Conservation (phyloP, 768 basidiomycete genomes). For the Tephrocybe sp. region DNA sequence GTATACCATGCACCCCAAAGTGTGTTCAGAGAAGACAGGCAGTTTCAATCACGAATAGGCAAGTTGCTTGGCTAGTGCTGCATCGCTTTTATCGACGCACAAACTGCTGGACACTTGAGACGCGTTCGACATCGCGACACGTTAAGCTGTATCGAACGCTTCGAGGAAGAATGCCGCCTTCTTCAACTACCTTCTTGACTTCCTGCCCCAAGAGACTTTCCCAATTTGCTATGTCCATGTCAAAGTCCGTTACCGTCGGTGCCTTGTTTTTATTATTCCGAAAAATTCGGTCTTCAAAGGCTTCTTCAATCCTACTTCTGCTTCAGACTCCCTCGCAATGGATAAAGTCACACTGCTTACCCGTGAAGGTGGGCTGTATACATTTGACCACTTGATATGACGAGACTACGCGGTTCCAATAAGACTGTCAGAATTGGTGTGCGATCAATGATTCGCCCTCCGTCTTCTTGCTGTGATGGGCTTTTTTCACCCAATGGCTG, state of each 20-base stretch:
- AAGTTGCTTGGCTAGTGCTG: too few relatives aligned
- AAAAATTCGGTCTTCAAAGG: constrained; percentile 48
- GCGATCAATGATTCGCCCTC: constrained; percentile 59
- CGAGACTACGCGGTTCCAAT: constrained; percentile 82
- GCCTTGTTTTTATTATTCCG: constrained; percentile 19
- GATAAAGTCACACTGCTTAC: constrained; percentile 26
- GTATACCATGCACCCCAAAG: neutral
- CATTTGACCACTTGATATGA: constrained; percentile 70
- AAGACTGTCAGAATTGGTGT: constrained; percentile 70
- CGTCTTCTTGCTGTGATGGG: constrained; percentile 22
- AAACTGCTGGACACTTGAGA: constrained; percentile 36
- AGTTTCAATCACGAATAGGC: too few relatives aligned
- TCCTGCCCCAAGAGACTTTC: constrained; percentile 43
- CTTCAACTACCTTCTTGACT: constrained; percentile 35
- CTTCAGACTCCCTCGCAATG: constrained; percentile 8
- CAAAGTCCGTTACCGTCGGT: constrained; percentile 28
- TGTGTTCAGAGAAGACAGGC: too few relatives aligned
- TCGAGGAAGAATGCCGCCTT: constrained; percentile 57
- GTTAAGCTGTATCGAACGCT: constrained; percentile 78
- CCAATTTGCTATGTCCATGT: constrained; percentile 56
- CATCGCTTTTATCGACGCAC: constrained; percentile 21
- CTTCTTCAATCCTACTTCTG: constrained; percentile 54
- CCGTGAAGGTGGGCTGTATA: constrained; percentile 81
- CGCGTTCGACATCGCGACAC: constrained; percentile 77
- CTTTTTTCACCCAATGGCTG: constrained; percentile 9